These are phyloP conservation scores for Daedaleopsis nitida DNA, from an alignment of 768 basidiomycete species.

Conservation along the genomic window DNA sequence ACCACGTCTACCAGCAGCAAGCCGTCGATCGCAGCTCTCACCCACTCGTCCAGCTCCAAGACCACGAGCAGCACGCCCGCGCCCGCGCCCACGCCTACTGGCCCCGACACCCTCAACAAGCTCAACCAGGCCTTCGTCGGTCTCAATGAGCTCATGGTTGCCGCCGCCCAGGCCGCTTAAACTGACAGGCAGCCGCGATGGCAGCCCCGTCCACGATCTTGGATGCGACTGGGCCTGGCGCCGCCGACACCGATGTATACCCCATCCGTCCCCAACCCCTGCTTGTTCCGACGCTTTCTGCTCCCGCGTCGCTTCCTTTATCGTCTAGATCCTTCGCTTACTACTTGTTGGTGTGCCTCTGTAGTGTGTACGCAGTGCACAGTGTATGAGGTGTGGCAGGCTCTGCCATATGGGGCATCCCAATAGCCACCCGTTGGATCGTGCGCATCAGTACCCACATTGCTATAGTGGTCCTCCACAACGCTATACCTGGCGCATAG, in stretches of 20 bases:
- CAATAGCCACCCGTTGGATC: not conserved
- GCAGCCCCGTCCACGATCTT: not conserved
- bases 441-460: conserved; percentile 1
- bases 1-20: conserved; percentile 9
- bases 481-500: not conserved
- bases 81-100: conserved; percentile 32
- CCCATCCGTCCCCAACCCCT: not conserved
- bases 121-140: conserved; percentile 34
- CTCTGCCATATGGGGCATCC: not conserved
- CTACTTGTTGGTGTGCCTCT: not conserved
- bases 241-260: not conserved
- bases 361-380: conserved; percentile 5
- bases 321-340: not conserved
- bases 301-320: not conserved
- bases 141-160: conserved; percentile 26
- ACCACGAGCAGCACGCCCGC: conserved; percentile 32
- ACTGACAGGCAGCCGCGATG: not conserved
- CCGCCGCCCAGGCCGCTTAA: conserved; percentile 17
- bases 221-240: not conserved
- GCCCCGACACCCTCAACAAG: conserved; percentile 36
- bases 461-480: not conserved
- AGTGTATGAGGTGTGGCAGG: conserved; percentile 2
- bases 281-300: not conserved
- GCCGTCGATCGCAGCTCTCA: conserved; percentile 8
- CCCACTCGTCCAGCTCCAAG: conserved; percentile 28